phyloP scores from a whole-genome alignment of 202 grass and related monocot genomes.

The Zoysia matrella region DNA sequence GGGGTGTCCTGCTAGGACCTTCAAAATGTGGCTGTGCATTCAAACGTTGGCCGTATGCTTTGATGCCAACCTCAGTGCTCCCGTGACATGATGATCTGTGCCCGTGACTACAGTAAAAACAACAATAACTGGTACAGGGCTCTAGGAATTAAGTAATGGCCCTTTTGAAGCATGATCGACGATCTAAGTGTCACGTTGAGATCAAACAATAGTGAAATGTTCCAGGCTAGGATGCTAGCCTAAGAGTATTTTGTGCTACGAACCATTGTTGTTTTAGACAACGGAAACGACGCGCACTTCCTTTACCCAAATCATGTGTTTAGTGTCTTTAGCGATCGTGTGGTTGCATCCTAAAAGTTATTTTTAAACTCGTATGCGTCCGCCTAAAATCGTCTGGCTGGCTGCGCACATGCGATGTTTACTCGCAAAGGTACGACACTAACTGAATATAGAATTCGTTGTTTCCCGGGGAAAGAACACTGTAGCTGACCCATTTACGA shows the following conservation, averaged over 20 bases:
- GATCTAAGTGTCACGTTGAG: neutral
- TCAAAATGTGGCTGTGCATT: neutral
- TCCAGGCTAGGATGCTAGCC: constrained; percentile 34
- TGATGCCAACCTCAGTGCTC: constrained; percentile 3
- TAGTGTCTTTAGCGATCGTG: neutral
- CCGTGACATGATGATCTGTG: constrained; percentile 1
- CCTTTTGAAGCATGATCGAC: neutral
- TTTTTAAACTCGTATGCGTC: neutral
- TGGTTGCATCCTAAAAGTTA: neutral
- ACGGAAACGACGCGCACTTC: neutral
- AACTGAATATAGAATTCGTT: neutral
- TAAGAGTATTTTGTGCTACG: neutral
- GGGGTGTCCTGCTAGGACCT: too few species aligned
- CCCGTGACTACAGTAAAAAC: constrained; percentile 20
- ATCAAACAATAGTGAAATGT: constrained; percentile 7
- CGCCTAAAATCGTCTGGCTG: neutral
- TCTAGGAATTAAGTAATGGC: constrained; percentile 38
- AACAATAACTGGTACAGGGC: neutral
- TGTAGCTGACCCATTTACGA: neutral
- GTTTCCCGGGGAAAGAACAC: neutral
- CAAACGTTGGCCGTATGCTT: neutral
- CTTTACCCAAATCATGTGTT: neutral
- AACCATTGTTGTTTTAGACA: too few species aligned
- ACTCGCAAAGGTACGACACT: constrained; percentile 4
- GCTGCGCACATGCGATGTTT: neutral